These are phyloP conservation scores for Arthrocladium fulminans DNA, from an alignment of 2,329 filamentous ascomycete genomes.

Conservation along the genomic window DNA sequence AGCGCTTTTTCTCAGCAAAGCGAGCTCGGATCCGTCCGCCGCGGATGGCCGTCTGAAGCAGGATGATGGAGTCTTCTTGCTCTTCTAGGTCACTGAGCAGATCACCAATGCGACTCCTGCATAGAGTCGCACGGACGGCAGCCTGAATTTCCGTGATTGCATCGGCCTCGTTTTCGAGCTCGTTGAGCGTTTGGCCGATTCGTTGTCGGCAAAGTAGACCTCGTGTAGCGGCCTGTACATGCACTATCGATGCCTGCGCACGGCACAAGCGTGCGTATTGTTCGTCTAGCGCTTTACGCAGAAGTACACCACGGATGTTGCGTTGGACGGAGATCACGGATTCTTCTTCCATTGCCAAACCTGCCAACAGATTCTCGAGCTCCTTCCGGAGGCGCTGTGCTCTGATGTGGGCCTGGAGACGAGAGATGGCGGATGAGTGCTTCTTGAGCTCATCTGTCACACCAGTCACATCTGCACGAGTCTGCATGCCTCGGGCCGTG, in stretches of 20 bases:
- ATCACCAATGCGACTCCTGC: conserved; percentile 63
- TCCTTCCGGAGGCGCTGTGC: conserved; percentile 36
- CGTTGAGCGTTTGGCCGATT: conserved; percentile 50
- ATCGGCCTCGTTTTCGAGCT: conserved; percentile 59
- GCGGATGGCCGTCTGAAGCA: conserved; percentile 64
- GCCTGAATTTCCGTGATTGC: conserved; percentile 65
- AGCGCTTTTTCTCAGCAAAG: conserved; percentile 77
- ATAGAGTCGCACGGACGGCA: conserved; percentile 66
- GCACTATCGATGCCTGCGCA: conserved; percentile 26
- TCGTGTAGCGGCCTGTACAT: conserved; percentile 33
- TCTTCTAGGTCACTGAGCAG: conserved; percentile 70
- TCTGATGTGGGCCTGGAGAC: conserved; percentile 46
- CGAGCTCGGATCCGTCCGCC: conserved; percentile 63
- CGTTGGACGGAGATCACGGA: conserved; percentile 58
- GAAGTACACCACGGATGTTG: conserved; percentile 31
- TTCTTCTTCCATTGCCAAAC: conserved; percentile 50
- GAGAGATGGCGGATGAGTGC: conserved; percentile 36
- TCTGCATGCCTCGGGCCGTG: conserved; percentile 32
- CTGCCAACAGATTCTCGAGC: conserved; percentile 37
- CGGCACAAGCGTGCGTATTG: conserved; percentile 27
- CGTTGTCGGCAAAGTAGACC: conserved; percentile 34
- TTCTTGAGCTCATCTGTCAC: conserved; percentile 34
- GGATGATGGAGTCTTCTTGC: conserved; percentile 67
- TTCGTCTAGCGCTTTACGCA: conserved; percentile 27
- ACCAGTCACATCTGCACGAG: conserved; percentile 27